phyloP scores from a whole-genome alignment of 176 grass and related monocot species.

The Lolium rigidum region DNA sequence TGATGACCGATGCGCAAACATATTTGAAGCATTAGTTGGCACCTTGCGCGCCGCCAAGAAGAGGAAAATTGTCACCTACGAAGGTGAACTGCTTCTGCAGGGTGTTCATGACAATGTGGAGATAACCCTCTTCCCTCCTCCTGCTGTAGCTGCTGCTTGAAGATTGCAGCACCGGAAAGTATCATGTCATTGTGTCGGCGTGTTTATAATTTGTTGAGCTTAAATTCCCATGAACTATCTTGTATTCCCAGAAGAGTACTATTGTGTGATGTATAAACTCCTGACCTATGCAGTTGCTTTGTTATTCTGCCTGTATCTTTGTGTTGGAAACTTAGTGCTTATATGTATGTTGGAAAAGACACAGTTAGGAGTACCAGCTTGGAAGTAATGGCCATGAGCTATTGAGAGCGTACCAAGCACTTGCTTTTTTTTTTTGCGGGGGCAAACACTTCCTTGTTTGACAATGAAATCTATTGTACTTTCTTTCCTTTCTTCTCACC shows the following conservation, averaged over 20 bases:
- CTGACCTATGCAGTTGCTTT: slow-evolving; percentile 20
- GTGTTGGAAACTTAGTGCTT: not conserved
- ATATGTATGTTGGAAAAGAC: slow-evolving; percentile 22
- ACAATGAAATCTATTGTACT: not conserved
- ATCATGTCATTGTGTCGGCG: not conserved
- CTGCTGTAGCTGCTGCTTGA: slow-evolving; percentile 43
- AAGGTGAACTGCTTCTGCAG: slow-evolving; percentile 87
- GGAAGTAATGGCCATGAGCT: not conserved
- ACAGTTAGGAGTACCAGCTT: not conserved
- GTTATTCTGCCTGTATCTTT: not conserved
- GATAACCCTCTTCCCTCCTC: slow-evolving; percentile 68
- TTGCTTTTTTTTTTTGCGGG: not conserved
- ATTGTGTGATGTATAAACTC: slow-evolving; percentile 24
- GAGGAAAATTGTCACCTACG: slow-evolving; percentile 74
- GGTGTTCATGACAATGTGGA: slow-evolving; percentile 95
- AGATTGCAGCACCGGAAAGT: not conserved
- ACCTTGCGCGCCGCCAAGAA: slow-evolving; percentile 85
- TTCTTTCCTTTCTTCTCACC: not conserved
- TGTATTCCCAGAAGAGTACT: slow-evolving; percentile 24
- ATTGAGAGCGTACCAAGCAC: not conserved
- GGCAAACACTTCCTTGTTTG: not conserved
- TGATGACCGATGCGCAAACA: slow-evolving; percentile 89
- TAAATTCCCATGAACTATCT: slow-evolving; percentile 31
- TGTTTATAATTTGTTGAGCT: slow-evolving; percentile 28
- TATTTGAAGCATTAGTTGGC: slow-evolving; percentile 92